phyloP scores from a whole-genome alignment of 2,329 filamentous ascomycete species.

The Colletotrichum kahawae region DNA sequence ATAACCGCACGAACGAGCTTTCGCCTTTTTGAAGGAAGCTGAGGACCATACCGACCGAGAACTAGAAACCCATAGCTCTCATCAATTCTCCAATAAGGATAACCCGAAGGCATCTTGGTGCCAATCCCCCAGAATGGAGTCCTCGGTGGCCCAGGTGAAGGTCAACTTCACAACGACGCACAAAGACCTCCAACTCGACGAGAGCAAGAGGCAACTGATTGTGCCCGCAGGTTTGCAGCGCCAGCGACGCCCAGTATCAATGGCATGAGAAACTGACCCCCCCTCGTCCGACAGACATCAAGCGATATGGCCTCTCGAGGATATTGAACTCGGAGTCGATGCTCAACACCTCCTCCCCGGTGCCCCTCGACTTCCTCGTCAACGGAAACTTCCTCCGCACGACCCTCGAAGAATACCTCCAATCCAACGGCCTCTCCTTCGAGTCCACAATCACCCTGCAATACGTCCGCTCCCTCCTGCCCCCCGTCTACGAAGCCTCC shows the following conservation, averaged over 20 bases:
- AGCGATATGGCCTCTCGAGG: conserved; percentile 72
- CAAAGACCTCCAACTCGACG: conserved; percentile 65
- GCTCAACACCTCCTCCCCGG: conserved; percentile 67
- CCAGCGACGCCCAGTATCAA: background rate
- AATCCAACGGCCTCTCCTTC: conserved; percentile 82
- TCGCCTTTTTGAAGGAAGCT: background rate
- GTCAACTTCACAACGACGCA: conserved; percentile 72
- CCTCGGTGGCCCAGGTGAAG: conserved; percentile 61
- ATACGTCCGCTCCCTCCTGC: conserved; percentile 90
- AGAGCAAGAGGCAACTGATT: conserved; percentile 65
- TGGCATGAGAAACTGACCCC: conserved; percentile 3
- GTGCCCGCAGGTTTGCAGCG: conserved; percentile 61
- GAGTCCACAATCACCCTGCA: conserved; percentile 89
- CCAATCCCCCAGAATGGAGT: conserved; percentile 36
- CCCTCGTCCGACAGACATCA: conserved; percentile 54
- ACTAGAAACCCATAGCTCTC: background rate
- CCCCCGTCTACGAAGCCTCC: conserved; percentile 85
- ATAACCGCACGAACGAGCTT: background rate
- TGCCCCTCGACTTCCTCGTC: conserved; percentile 93
- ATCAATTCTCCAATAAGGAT: background rate
- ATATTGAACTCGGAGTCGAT: conserved; percentile 76
- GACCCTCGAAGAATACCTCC: conserved; percentile 89
- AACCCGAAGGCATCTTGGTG: background rate
- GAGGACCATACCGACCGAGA: too few species aligned
- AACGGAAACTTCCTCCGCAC: conserved; percentile 91